Base-by-base conservation (phyloP, 106 monocot species). In the Agapanthus africanus region DNA sequence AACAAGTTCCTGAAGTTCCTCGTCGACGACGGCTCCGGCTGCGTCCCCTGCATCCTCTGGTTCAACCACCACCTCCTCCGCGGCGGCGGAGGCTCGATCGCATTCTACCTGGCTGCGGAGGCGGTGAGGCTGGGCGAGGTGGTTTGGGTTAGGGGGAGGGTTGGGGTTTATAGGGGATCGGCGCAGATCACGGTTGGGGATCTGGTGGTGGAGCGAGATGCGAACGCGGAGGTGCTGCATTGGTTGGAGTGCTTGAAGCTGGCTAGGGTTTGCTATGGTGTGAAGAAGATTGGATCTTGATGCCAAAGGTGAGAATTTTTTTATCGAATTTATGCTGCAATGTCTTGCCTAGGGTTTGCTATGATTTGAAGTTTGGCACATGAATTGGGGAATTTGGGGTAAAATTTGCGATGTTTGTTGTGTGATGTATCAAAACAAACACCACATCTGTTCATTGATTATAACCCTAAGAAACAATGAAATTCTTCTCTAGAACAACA, bases 31-130 rank as follows among this genome's bases (percentile, higher is more conserved):
- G 95, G 91, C 52, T 78, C 74, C 32, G 91, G 86, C 14, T 91
- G 88, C 78, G 36, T 89, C 27, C 91, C 85, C 30, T 95, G 95
- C 78, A 57, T 95, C 56, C 79, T 95, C 39, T 95, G 95, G 95
- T 82, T 95, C 50, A 91, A 91, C 79, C 82, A 87, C 63, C 70
- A 32, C 40, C 36, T 16, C 40, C 37, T 32, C 51, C 18, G 40
- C 18, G 30, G 25, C 0, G 28, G 33, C 37, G 44, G 33, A 23
- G 7, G 37, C 15, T 41, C 56, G 1, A 31, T 70, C 4, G 79
- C 79, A 22, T 7, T 52, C 8, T 80, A 72, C 15, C 51, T 76
- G 54, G 30, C 37, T 41, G 77, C 76, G 0, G 76, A 80, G 65
- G 56, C 31, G 35, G 84, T 76, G 26, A 74, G 59, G 69, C 37